Conservation (phyloP, 2,329 filamentous ascomycete genomes). For the Helminthosporium solani region DNA sequence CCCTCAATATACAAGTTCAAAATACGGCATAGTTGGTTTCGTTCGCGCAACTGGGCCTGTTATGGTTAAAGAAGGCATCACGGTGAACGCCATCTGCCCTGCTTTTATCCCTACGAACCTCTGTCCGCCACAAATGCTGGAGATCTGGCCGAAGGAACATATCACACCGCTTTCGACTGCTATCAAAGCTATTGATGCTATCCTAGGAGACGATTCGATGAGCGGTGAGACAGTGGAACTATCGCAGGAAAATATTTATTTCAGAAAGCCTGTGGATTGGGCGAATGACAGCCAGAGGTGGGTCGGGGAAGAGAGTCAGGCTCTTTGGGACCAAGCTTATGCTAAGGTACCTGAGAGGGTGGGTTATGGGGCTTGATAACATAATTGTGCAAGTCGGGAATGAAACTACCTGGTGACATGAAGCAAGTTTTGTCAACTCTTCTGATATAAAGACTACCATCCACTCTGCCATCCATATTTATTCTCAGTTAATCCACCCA, state of each 20-base stretch:
- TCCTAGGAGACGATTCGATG: constrained; percentile 36
- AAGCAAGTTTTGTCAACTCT: too few relatives aligned
- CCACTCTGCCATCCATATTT: too few relatives aligned
- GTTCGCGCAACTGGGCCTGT: constrained; percentile 37
- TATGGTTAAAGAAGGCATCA: constrained; percentile 39
- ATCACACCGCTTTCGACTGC: constrained; percentile 45
- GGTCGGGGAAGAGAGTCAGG: constrained; percentile 32
- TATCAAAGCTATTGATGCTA: constrained; percentile 43
- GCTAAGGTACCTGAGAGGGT: constrained; percentile 23
- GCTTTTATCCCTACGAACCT: constrained; percentile 44
- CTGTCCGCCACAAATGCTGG: constrained; percentile 41
- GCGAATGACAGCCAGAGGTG: constrained; percentile 45
- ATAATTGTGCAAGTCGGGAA: background rate
- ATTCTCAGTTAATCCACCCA: background rate
- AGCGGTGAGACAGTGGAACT: constrained; percentile 47
- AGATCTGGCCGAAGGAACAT: constrained; percentile 42
- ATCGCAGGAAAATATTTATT: constrained; percentile 43
- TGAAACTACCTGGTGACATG: too few relatives aligned
- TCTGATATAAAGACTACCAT: too few relatives aligned
- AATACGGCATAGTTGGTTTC: constrained; percentile 47
- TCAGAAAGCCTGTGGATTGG: constrained; percentile 42
- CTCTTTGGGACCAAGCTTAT: constrained; percentile 38
- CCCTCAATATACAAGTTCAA: constrained; percentile 47
- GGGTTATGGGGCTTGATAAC: constrained; percentile 12
- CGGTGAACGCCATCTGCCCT: constrained; percentile 45